Evolutionary conservation across 768 basidiomycete genomes (phyloP), one percentile per base, ranked within the genome.

Genomic region (Pholiota molesta): DNA sequence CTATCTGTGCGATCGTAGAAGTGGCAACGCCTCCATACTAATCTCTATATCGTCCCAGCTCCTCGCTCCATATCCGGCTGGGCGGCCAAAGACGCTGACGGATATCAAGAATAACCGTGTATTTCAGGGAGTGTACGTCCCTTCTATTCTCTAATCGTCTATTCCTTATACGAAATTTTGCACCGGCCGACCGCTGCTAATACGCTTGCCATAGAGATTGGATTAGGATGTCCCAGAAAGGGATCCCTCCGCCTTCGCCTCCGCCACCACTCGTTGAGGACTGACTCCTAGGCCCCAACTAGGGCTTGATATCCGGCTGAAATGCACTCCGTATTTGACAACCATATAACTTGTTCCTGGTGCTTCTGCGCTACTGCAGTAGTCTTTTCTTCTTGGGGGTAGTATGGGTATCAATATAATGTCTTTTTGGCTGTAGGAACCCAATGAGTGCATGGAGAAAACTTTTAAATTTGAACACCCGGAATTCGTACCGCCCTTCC

Each of bases 181-280:
- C 47, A 3, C 23, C 5, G 6, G 5, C 47, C 21, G 9, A 26
- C 47, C 19, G 3, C n/a, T 54, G 7, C 3, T 5, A 17, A 19
- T 29, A 21, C 55, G 52, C 16, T 1, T 35, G 23, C 13, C 13
- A 11, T 26, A 72, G 71, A 8, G 63, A 72, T 45, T 72, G 71
- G 71, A 62, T 52, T 28, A 57, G 56, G 29, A 69, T 72, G 69
- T 39, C 61, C 17, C 62, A 62, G 33, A 63, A 67, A 52, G 64
- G 66, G 45, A 61, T 68, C 14, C 33, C 57, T 7, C 66, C 69
- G 52, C 71, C 71, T 40, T 55, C 51, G 37, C 58, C 70, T 7
- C 71, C 71, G 5, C 65, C 62, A 21, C 68, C 68, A 8, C 62
- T 72, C 31, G n/a, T 52, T 28, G 71, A 72, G 54, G 68, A 52